These are phyloP conservation scores for Pseudonitzschia delicatissima DNA, from an alignment of 108 stramenopile species.

Conservation along the genomic window DNA sequence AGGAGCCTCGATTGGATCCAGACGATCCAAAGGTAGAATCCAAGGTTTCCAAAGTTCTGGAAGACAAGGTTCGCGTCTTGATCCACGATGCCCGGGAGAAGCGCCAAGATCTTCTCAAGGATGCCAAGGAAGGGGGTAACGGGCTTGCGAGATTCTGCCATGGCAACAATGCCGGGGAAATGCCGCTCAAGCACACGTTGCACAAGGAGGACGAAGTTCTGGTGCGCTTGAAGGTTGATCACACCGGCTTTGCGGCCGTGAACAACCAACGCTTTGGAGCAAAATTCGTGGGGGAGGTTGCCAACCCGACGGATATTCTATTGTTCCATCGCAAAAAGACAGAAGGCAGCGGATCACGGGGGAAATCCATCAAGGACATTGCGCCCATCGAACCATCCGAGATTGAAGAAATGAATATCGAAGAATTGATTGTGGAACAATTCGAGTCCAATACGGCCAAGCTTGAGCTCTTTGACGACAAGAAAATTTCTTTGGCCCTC, in stretches of 20 bases:
- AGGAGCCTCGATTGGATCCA: constrained; percentile 54
- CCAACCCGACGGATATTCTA: constrained; percentile 87
- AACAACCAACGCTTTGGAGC: constrained; percentile 92
- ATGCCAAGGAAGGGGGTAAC: constrained; percentile 37
- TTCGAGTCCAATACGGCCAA: constrained; percentile 64
- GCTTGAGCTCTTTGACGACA: constrained; percentile 71
- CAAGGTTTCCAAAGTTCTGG: constrained; percentile 57
- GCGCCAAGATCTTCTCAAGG: constrained; percentile 31
- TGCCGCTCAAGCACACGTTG: constrained; percentile 41
- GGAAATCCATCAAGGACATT: constrained; percentile 9
- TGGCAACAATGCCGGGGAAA: not conserved
- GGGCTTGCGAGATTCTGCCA: constrained; percentile 15
- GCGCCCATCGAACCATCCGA: constrained; percentile 81
- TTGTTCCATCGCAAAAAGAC: constrained; percentile 73
- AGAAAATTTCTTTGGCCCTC: constrained; percentile 57
- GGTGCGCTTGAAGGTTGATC: constrained; percentile 93
- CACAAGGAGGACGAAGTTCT: constrained; percentile 82
- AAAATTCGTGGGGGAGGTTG: constrained; percentile 88
- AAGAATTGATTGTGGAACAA: constrained; percentile 78
- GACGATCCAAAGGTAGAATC: constrained; percentile 80
- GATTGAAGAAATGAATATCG: constrained; percentile 73
- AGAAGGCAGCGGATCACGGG: not conserved
- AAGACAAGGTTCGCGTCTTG: constrained; percentile 59
- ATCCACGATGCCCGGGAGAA: constrained; percentile 54
- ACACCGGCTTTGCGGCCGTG: constrained; percentile 88